Base-by-base conservation (phyloP, 306 rosid species). In the Prunus fruticosa region DNA sequence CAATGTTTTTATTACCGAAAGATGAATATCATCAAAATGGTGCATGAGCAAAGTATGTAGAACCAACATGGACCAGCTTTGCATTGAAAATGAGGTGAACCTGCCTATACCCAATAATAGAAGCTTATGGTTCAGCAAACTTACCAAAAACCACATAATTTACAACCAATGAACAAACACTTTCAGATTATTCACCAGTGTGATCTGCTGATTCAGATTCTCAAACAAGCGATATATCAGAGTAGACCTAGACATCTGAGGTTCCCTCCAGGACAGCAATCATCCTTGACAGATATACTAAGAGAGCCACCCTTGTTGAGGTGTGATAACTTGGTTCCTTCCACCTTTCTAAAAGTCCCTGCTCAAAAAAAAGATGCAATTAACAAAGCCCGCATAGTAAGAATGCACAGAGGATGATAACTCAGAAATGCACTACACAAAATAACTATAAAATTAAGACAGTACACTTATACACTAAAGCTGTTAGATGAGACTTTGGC, bases 231-330 rank as follows among this genome's bases (percentile, higher is more conserved):
- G 86, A 82, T 91, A 87, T 50, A 91, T 64, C 30, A 86, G 84
- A 54, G 95, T 81, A 43, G 96, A 90, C 80, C 84, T 85, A 27
- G 91, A 86, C 98, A 94, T 91, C 76, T 90, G 96, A 32, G 97
- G 96, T 78, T 94, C 98, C 83, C 97, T 91, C 86, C 73, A 94
- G 88, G 58, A 84, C 96, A 27, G 93, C 90, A 80, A 94, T 89
- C 64, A 91, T 94, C 98, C 87, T 87, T 90, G 45, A 91, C 81
- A 61, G 89, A 83, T 72, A 94, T 86, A 75, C 87, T 88, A 20
- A 91, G 90, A 69, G 81, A n/a, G n/a, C 89, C 73, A 88, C 85
- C 77, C 74, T 81, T 32, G 84, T 67, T 62, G 97, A 62, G 84
- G 64, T 58, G 68, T 74, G 3, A 63, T 62, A 52, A 18, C 83